Evolutionary conservation across 345 rosid species (phyloP).

Genomic region (sweet orange (Citrus sinensis)): DVS_A1.0 CM039162.1:28860001-28860500

Average conservation of each 20-base stretch:
- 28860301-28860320: neutral
- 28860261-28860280: neutral
- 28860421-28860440: neutral
- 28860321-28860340: slow-evolving; percentile 20
- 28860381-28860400: slow-evolving; percentile 25
- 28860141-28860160: neutral
- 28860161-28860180: neutral
- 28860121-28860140: neutral
- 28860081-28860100: neutral
- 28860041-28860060: neutral
- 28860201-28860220: neutral
- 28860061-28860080: neutral
- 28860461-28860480: neutral
- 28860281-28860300: slow-evolving; percentile 15
- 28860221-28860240: slow-evolving; percentile 2
- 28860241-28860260: slow-evolving; percentile 18
- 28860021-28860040: neutral
- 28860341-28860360: slow-evolving; percentile 16
- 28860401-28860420: neutral
- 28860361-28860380: slow-evolving; percentile 33
- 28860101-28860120: neutral
- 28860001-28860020: neutral
- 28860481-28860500: neutral
- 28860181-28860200: neutral
- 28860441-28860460: neutral